These are phyloP conservation scores for Lupinus albus DNA, from an alignment of 306 rosid genomes.

Conservation along the genomic window DNA sequence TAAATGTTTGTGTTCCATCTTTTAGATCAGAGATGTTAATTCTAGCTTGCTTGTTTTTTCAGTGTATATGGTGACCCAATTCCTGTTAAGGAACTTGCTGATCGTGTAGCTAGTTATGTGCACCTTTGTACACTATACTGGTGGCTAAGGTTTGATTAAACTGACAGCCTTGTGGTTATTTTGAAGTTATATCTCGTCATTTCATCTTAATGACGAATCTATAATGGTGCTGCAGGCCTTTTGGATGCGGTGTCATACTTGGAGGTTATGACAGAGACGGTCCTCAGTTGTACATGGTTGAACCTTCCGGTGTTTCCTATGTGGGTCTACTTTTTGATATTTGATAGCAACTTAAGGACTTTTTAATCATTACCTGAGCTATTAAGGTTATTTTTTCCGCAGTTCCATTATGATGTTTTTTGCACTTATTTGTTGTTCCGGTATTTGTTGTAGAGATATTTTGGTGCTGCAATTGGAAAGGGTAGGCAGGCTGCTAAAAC, in stretches of 20 bases:
- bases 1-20: slow-evolving; percentile 31
- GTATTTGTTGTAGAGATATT: slow-evolving; percentile 68
- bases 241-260: slow-evolving; percentile 95
- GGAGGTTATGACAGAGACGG: slow-evolving; percentile 99
- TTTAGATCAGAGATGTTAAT: slow-evolving; percentile 33
- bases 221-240: slow-evolving; percentile 70
- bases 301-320: slow-evolving; percentile 94
- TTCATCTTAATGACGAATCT: slow-evolving; percentile 28
- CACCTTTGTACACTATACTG: slow-evolving; percentile 95
- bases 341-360: slow-evolving; percentile 19
- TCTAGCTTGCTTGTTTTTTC: slow-evolving; percentile 39
- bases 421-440: slow-evolving; percentile 42
- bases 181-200: slow-evolving; percentile 31
- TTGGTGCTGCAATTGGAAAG: slow-evolving; percentile 98
- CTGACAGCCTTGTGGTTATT: slow-evolving; percentile 13
- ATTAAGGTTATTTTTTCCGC: background rate
- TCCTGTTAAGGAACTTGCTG: slow-evolving; percentile 96
- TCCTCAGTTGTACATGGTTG: slow-evolving; percentile 94
- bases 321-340: slow-evolving; percentile 53
- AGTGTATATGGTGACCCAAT: slow-evolving; percentile 85
- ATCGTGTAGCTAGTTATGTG: slow-evolving; percentile 95
- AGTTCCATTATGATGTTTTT: slow-evolving; percentile 20
- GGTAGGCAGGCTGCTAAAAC: slow-evolving; percentile 99
- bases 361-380: slow-evolving; percentile 15
- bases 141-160: slow-evolving; percentile 86